These are phyloP conservation scores for Mycosphaerella arachidis DNA, from an alignment of 2,329 filamentous ascomycete species.

Conservation along the genomic window DNA sequence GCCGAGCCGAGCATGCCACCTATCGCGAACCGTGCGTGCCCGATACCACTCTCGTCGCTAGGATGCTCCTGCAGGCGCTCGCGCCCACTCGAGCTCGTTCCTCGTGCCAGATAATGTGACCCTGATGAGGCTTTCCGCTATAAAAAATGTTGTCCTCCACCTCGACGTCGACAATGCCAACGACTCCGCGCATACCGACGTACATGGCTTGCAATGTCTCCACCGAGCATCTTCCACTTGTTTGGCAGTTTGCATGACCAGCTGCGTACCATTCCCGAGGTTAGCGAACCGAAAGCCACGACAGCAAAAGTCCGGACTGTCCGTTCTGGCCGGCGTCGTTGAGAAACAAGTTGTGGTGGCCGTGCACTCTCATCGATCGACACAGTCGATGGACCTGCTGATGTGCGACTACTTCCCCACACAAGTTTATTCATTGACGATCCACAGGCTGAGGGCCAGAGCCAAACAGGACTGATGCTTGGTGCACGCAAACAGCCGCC, in stretches of 20 bases:
- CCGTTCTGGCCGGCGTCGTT: not conserved
- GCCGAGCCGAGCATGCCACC: not conserved
- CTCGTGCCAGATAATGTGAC: not conserved
- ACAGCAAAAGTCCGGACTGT: not conserved
- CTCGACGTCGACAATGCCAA: not conserved
- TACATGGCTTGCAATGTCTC: not conserved
- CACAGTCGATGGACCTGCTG: not conserved
- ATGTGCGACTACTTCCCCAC: slow-evolving; percentile 1
- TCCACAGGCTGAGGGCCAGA: not conserved
- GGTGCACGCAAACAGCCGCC: not conserved
- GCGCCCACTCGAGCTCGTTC: not conserved
- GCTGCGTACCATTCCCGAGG: not conserved
- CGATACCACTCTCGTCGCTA: not conserved
- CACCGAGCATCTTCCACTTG: not conserved
- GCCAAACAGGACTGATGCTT: not conserved
- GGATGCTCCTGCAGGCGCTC: slow-evolving; percentile 8
- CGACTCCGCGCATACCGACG: not conserved
- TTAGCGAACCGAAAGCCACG: not conserved
- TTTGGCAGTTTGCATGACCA: not conserved
- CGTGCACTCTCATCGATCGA: not conserved
- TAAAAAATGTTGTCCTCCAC: not conserved
- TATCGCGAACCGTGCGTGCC: not conserved
- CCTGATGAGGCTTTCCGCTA: not conserved
- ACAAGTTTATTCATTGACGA: not conserved
- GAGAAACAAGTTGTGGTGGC: not conserved